These are phyloP conservation scores for Tetrahymena elliotti DNA, from an alignment of 73 alveolate genomes.

Conservation along the genomic window DNA sequence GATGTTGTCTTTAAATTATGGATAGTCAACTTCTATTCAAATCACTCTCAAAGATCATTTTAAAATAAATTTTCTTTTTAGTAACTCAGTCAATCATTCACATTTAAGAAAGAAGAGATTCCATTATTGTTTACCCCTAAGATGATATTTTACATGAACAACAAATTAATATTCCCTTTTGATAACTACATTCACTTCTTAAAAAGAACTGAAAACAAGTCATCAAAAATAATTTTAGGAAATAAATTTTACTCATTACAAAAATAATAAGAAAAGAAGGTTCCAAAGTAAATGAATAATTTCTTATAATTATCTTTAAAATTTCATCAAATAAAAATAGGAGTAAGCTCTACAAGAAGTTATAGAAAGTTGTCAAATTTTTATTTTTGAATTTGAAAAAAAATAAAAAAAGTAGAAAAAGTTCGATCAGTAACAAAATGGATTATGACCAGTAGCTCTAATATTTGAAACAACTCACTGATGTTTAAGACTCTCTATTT, in stretches of 20 bases:
- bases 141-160: not conserved
- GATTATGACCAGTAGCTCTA: not conserved
- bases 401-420: not conserved
- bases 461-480: not conserved
- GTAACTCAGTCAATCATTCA: not conserved
- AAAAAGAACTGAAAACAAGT: not conserved
- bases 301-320: too few relatives aligned
- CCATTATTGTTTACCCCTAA: not conserved
- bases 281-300: not conserved
- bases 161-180: not conserved
- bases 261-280: not conserved
- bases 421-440: not conserved
- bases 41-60: not conserved
- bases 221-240: not conserved
- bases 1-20: not conserved
- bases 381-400: not conserved
- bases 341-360: not conserved
- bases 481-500: not conserved
- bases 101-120: not conserved
- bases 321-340: not conserved
- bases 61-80: not conserved
- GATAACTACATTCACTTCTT: not conserved
- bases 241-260: not conserved
- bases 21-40: not conserved
- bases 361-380: not conserved